Percentiles rank a stretch among this genome's conserved stretches.
Conservation (phyloP, 2,329 filamentous ascomycete species). For the Penicillium brasilianum region DNA sequence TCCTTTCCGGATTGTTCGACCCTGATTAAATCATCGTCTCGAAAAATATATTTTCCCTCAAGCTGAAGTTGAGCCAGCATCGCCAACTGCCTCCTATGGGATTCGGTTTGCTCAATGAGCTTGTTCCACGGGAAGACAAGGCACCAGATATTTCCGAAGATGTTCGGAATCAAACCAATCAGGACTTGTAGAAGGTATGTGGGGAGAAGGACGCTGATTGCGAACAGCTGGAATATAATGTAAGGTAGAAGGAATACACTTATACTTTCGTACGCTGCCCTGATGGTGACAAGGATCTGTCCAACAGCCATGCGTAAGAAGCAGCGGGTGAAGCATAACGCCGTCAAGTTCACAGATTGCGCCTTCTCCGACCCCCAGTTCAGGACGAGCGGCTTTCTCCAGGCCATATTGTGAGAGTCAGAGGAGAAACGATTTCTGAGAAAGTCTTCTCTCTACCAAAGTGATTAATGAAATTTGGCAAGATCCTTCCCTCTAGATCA, state of each 20-base stretch:
- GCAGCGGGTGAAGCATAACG: not conserved
- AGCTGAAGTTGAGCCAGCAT: constrained; percentile 7
- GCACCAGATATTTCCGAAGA: not conserved
- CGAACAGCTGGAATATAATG: not conserved
- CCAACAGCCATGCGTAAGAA: not conserved
- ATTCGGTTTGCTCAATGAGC: constrained; percentile 1
- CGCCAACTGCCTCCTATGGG: not conserved
- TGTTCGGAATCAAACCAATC: not conserved
- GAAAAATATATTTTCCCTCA: constrained; percentile 6
- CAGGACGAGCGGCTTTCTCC: not conserved
- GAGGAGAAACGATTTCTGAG: not conserved
- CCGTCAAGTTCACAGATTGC: not conserved
- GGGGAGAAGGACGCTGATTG: not conserved
- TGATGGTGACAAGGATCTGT: not conserved
- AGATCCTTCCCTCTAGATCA: not conserved
- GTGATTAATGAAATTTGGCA: not conserved
- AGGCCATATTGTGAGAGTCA: not conserved
- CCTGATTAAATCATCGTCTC: not conserved
- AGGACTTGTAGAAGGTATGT: not conserved
- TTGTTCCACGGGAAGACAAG: constrained; percentile 1
- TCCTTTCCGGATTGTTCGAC: not conserved
- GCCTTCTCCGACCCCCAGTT: not conserved
- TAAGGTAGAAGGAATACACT: not conserved
- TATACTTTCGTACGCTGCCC: not conserved
- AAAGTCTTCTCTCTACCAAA: not conserved